These are phyloP conservation scores for Talaromyces sp. DNA, from an alignment of 2,329 filamentous ascomycete species.

Conservation along the genomic window DNA sequence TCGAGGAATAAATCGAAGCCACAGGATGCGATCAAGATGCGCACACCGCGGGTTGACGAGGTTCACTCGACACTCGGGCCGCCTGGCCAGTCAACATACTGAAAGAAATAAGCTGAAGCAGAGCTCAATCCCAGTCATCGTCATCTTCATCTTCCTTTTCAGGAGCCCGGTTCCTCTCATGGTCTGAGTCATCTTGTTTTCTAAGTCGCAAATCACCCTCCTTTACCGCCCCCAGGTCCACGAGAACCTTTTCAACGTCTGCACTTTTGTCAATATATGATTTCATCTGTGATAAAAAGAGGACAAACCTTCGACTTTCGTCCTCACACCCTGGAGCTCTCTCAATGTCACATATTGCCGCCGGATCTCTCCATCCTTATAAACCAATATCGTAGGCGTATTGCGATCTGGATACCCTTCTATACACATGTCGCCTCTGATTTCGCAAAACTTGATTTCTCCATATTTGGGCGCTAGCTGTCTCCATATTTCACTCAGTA, in stretches of 20 bases:
- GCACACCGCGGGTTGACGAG: neutral
- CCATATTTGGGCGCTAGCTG: conserved; percentile 80
- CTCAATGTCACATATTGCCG: conserved; percentile 87
- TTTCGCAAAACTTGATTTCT: conserved; percentile 97
- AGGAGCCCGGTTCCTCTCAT: conserved; percentile 54
- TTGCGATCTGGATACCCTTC: conserved; percentile 95
- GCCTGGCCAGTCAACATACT: neutral
- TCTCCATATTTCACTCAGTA: conserved; percentile 81
- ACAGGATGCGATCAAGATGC: neutral
- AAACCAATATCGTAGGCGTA: conserved; percentile 88
- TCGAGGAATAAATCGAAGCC: neutral
- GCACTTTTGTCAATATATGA: conserved; percentile 11
- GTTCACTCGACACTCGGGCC: neutral
- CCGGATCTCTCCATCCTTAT: conserved; percentile 87
- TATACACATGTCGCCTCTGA: conserved; percentile 85
- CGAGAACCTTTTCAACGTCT: conserved; percentile 75
- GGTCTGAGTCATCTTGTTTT: conserved; percentile 40
- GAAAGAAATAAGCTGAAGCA: neutral
- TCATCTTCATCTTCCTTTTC: conserved; percentile 42
- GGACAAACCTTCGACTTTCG: conserved; percentile 56
- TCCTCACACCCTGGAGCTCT: conserved; percentile 70
- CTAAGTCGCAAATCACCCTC: conserved; percentile 64
- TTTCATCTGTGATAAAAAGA: neutral
- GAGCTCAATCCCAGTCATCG: conserved; percentile 18
- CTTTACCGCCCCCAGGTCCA: conserved; percentile 76